phyloP scores from a whole-genome alignment of 1,139 yeast genomes.

The Kodamaea arcana region DNA sequence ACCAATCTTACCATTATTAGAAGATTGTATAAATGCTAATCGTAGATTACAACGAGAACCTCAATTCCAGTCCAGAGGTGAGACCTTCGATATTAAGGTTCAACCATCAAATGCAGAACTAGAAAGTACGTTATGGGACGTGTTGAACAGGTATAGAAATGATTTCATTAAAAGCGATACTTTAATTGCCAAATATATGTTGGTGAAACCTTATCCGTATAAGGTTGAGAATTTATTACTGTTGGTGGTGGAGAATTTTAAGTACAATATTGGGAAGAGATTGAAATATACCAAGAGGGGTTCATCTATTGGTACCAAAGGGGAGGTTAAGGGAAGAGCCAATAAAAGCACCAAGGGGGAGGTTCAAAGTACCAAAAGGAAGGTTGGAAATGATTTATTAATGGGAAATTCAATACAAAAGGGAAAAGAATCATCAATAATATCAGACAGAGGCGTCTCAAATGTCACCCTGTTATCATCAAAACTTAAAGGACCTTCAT shows the following conservation, averaged over 20 bases:
- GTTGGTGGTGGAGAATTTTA: constrained; percentile 5
- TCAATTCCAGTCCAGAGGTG: not conserved
- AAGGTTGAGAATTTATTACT: constrained; percentile 17
- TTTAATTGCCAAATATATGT: constrained; percentile 16
- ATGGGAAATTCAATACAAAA: no score
- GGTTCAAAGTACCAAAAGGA: no score
- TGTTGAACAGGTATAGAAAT: constrained; percentile 2
- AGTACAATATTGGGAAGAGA: not conserved
- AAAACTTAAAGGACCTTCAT: no score
- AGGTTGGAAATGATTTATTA: no score
- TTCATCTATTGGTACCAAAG: no score
- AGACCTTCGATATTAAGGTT: constrained; percentile 4
- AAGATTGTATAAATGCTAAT: constrained; percentile 24
- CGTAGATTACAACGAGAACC: constrained; percentile 16
- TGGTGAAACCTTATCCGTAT: constrained; percentile 20
- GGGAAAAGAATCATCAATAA: not conserved
- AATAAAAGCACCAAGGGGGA: no score
- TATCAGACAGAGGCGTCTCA: not conserved
- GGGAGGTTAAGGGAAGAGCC: no score
- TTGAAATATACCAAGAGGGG: not conserved
- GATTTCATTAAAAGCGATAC: not conserved
- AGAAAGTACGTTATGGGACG: constrained; percentile 5
- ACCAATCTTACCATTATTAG: constrained; percentile 9
- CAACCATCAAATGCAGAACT: constrained; percentile 6
- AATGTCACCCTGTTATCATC: not conserved